Conservation (phyloP, 257 asterid genomes). For the Solanum pinnatisectum region DNA sequence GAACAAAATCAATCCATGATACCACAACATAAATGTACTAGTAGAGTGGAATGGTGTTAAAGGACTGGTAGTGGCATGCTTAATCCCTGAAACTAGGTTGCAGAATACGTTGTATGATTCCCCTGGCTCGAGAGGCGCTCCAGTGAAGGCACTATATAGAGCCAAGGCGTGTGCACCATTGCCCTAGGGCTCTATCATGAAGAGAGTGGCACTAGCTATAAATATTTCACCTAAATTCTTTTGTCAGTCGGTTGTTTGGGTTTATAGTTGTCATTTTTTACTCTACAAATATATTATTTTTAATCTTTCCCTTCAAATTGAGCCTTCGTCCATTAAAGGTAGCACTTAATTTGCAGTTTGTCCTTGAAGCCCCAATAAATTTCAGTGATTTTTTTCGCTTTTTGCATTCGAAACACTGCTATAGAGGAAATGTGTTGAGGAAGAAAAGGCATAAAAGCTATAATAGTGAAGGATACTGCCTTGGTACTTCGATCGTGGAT, state of each 20-base stretch:
- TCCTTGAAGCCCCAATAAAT: not conserved
- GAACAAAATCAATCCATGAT: not conserved
- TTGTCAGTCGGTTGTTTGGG: not conserved
- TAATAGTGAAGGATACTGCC: conserved; percentile 82
- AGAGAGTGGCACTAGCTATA: not conserved
- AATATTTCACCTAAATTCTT: not conserved
- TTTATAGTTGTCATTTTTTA: not conserved
- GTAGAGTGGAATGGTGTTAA: not conserved
- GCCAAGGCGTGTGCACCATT: not conserved
- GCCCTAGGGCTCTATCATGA: not conserved
- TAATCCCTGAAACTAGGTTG: not conserved
- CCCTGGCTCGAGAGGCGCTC: not conserved
- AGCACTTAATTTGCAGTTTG: not conserved
- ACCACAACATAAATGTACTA: not conserved
- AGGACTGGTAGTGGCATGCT: not conserved
- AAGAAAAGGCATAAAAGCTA: not conserved
- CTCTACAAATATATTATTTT: not conserved
- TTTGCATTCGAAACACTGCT: not conserved
- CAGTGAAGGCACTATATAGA: not conserved
- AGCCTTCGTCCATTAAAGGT: not conserved
- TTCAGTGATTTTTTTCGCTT: not conserved
- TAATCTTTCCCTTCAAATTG: not conserved
- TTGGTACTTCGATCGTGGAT: conserved; percentile 95
- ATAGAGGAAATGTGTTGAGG: not conserved
- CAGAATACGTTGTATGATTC: not conserved